Evolutionary conservation across 2,329 filamentous ascomycete species (phyloP).

Genomic region (Capronia americana): DNA sequence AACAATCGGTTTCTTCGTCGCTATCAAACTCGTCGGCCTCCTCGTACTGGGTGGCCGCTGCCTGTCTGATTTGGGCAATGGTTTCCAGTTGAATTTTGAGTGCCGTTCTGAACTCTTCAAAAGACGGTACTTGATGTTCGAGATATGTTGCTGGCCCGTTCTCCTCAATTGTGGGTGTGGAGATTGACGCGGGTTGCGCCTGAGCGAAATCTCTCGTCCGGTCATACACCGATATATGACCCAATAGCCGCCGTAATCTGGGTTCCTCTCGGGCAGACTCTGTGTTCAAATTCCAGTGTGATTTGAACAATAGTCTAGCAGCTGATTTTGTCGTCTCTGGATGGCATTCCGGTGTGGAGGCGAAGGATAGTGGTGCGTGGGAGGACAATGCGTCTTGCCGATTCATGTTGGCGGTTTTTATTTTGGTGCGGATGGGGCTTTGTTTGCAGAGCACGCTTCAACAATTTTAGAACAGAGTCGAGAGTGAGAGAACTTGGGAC

Average conservation of each 20-base stretch:
- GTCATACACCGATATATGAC: constrained; percentile 36
- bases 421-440: neutral
- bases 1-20: constrained; percentile 21
- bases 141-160: constrained; percentile 25
- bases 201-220: constrained; percentile 12
- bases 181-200: neutral
- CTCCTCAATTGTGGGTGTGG: neutral
- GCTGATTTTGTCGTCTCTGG: constrained; percentile 15
- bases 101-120: constrained; percentile 35
- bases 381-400: constrained; percentile 23
- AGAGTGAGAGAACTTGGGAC: constrained; percentile 7
- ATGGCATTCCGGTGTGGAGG: constrained; percentile 12
- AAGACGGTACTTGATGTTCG: constrained; percentile 29
- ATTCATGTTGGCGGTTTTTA: constrained; percentile 7
- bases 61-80: constrained; percentile 9
- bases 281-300: constrained; percentile 33
- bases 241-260: constrained; percentile 30
- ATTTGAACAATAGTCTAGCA: constrained; percentile 29
- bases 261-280: constrained; percentile 32
- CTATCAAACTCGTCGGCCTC: constrained; percentile 19
- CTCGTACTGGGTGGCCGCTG: neutral
- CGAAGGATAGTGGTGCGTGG: constrained; percentile 26
- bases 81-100: constrained; percentile 31
- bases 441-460: neutral
- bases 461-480: neutral